phyloP scores from a whole-genome alignment of 148 eudicot genomes.

The Spergularia marina region DNA sequence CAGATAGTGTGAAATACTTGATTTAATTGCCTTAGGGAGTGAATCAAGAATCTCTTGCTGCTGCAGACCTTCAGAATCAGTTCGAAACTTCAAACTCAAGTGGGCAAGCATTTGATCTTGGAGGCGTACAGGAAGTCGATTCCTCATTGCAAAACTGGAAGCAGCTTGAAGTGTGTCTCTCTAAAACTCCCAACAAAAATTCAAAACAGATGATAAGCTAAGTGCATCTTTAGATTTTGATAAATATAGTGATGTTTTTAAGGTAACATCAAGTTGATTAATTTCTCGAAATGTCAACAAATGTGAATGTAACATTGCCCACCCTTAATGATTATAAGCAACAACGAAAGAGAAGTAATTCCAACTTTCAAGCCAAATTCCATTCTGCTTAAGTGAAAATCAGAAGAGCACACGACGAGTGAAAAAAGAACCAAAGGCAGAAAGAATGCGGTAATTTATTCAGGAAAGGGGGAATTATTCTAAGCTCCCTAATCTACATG shows the following conservation, averaged over 20 bases:
- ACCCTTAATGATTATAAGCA: background rate
- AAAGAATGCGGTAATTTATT: background rate
- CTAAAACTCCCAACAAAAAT: conserved; percentile 29
- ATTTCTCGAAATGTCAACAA: too few species aligned
- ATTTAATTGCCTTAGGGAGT: conserved; percentile 79
- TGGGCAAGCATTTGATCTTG: conserved; percentile 90
- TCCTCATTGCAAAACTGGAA: conserved; percentile 71
- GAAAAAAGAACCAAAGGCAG: too few species aligned
- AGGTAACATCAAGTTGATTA: background rate
- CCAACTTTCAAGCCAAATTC: too few species aligned
- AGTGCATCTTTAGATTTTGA: background rate
- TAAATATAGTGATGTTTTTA: background rate
- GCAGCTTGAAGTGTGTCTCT: conserved; percentile 82
- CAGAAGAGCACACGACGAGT: too few species aligned
- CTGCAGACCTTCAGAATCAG: conserved; percentile 83
- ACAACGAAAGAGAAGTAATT: too few species aligned
- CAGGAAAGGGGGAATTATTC: background rate
- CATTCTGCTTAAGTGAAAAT: too few species aligned
- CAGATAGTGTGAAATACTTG: conserved; percentile 66
- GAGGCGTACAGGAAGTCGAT: conserved; percentile 58
- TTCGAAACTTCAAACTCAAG: conserved; percentile 64
- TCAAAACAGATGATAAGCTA: conserved; percentile 2
- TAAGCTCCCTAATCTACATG: background rate
- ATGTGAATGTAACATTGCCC: background rate
- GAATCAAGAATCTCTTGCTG: conserved; percentile 74